Evolutionary conservation across 2,329 filamentous ascomycete species (phyloP).

Genomic region (Pseudogymnoascus sp.): DNA sequence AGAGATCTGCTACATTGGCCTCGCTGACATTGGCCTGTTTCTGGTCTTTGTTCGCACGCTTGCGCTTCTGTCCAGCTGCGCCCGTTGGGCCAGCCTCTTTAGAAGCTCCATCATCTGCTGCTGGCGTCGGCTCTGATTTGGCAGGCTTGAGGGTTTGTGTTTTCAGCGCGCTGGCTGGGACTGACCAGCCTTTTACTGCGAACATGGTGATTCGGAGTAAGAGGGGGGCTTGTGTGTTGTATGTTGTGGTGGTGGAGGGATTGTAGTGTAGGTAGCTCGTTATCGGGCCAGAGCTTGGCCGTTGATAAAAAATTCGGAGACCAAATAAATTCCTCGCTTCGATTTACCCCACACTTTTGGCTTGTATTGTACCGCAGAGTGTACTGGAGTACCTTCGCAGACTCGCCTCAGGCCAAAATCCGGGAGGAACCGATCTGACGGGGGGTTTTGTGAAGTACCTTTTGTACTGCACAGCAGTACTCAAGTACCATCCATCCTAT

Average conservation of each 20-base stretch:
- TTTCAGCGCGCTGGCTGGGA: slow-evolving; percentile 66
- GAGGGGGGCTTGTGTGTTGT: background rate
- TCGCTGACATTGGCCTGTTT: slow-evolving; percentile 53
- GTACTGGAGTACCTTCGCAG: too few species aligned
- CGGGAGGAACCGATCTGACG: slow-evolving; percentile 5
- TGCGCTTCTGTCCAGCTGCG: slow-evolving; percentile 42
- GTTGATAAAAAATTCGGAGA: slow-evolving; percentile 2
- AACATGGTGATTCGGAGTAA: slow-evolving; percentile 56
- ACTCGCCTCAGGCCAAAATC: background rate
- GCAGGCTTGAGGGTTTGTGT: slow-evolving; percentile 42
- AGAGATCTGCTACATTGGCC: slow-evolving; percentile 69
- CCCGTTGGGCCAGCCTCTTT: slow-evolving; percentile 28
- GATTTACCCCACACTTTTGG: slow-evolving; percentile 3
- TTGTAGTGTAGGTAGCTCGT: background rate
- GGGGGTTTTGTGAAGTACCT: background rate
- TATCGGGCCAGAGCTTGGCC: background rate
- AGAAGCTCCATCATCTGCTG: slow-evolving; percentile 23
- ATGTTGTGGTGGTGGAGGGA: background rate
- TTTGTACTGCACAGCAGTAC: background rate
- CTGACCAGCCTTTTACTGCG: slow-evolving; percentile 85
- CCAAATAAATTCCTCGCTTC: slow-evolving; percentile 6
- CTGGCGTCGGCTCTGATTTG: slow-evolving; percentile 16
- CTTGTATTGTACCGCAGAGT: background rate
- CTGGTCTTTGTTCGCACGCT: slow-evolving; percentile 41
- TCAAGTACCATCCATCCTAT: too few species aligned